These are phyloP conservation scores for Pistacia atlantica DNA, from an alignment of 345 rosid species.

Conservation along the genomic window DNA sequence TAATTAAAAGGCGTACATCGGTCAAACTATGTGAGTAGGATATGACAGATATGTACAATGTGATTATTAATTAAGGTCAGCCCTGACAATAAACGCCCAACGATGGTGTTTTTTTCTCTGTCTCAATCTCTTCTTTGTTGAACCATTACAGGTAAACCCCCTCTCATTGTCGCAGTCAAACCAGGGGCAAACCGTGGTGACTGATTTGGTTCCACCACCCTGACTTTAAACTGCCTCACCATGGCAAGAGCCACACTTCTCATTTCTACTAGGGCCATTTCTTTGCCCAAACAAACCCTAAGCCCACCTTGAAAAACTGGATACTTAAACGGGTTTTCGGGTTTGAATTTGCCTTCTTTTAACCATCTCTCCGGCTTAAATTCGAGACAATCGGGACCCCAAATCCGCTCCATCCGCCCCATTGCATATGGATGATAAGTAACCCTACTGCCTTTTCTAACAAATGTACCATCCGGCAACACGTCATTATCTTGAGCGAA, in stretches of 20 bases:
- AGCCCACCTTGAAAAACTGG: constrained; percentile 73
- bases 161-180: constrained; percentile 71
- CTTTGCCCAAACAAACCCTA: constrained; percentile 72
- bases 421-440: constrained; percentile 66
- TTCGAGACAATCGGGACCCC: constrained; percentile 55
- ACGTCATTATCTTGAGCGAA: constrained; percentile 60
- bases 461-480: constrained; percentile 54
- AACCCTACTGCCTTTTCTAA: constrained; percentile 49
- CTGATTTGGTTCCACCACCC: constrained; percentile 31
- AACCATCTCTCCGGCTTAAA: constrained; percentile 62
- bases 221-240: constrained; percentile 40
- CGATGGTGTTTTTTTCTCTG: neutral
- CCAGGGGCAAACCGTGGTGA: constrained; percentile 62
- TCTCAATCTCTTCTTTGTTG: constrained; percentile 29
- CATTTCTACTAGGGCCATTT: constrained; percentile 61
- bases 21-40: neutral
- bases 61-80: neutral
- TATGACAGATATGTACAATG: neutral
- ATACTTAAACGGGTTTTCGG: constrained; percentile 45
- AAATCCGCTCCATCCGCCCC: constrained; percentile 60
- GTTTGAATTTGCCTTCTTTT: constrained; percentile 32
- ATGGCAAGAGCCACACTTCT: constrained; percentile 50
- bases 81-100: neutral
- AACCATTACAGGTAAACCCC: constrained; percentile 68
- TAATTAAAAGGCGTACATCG: neutral